Evolutionary conservation across 2,329 filamentous ascomycete species (phyloP), one percentile per base, ranked within the genome.

Genomic region (Endocalyx cinctus): DNA sequence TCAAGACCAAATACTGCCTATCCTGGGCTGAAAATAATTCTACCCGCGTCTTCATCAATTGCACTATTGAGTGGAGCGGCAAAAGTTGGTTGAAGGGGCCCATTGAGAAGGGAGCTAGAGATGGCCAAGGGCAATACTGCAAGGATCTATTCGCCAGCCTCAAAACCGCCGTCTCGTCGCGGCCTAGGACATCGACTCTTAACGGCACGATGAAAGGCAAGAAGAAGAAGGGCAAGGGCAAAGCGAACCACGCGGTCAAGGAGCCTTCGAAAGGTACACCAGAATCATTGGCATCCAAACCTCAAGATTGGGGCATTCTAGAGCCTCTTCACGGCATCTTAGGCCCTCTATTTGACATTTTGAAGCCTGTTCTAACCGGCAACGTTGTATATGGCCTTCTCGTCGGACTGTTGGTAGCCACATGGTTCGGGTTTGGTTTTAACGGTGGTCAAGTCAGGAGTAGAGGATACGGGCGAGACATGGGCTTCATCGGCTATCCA

Each of bases 1-100:
- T 87, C 28, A 97, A 96, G 63, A 98, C 92, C 4, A 86, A 84
- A 48, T 98, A 97, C 54, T 95, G 94, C 53, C 70, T 98, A 15
- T 86, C 86, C 32, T 98, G 92, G 92, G 88, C 82, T 4, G 80
- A 92, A 31, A 82, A 81, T 42, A 95, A 95, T 51, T 69, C 79
- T 25, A 98, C 94, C 1, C 77, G 88, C 17, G 66, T 98, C 18
- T 79, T 92, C 41, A 83, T 90, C 64, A 96, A 83, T 46, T 96
- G 87, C 58, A 83, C 80, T 3, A 85, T 96, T 27, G 94, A 98
- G 54, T 98, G 94, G 94, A 82, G 83, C 4, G 89, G 89, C 49
- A 98, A 97, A 71, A 96, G 89, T 66, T 98, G 92, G 92, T 67
- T 98, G 28, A 96, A 92, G 67, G 87, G 85, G 42, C 86, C 92